Base-by-base conservation (phyloP, 257 asterid species). In the Prunella vulgaris region DNA sequence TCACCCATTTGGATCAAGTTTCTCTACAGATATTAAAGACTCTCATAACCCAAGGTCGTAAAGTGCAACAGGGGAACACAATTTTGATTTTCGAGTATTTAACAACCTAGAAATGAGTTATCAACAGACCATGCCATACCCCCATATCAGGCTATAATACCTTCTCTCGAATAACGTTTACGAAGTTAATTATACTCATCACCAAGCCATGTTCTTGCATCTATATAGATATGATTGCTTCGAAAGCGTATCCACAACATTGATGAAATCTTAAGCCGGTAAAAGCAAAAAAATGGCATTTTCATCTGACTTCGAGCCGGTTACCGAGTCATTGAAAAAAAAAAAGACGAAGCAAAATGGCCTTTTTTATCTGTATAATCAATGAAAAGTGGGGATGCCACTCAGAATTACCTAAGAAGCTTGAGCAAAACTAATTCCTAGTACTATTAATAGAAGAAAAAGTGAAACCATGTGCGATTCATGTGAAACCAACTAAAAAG, bases 1-100 rank as follows among this genome's bases (percentile, higher is more conserved):
- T 30, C 59, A 71, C 58, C 60, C 44, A 75, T 56, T 17, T 53
- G 37, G 46, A 68, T 48, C 52, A 35, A 64, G 18, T 38, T 75
- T 66, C 14, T 38, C 32, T 40, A 46, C 27, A 33, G 66, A 71
- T 32, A 49, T 7, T 32, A 67, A 32, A 38, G 8, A 5, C 30
- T 37, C 35, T 28, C 20, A 10, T 22, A 64, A 13, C 32, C 37
- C 40, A 65, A 25, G 48, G 46, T 57, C 8, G 7, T 58, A 27
- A 14, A 58, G 42, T 38, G 25, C 52, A 59, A 30, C 24, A 22
- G 37, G 60, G 69, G 7, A 10, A 5, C 10, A 10, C 25, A 35
- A 30, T 7, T 7, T 24, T n/a, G n/a, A 24, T 18, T n/a, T n/a
- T n/a, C n/a, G n/a, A 35, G 57, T 24, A 33, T 51, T 13, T 25